Evolutionary conservation across 176 grass and related monocot genomes (phyloP).

Genomic region (Triticum dicoccoides): DNA sequence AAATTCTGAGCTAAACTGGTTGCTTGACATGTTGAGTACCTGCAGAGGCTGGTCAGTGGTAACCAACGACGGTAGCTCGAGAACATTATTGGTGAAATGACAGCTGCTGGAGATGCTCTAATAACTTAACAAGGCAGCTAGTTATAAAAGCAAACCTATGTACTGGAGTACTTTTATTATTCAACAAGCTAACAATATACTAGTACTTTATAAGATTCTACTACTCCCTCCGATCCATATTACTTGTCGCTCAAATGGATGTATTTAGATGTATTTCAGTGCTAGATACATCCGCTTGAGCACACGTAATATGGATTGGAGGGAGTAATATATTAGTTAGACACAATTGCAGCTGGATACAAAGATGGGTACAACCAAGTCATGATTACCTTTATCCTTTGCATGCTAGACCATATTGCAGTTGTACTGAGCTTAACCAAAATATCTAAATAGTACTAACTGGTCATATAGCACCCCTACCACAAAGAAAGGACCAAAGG

Average conservation of each 20-base stretch:
- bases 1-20: neutral
- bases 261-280: too few relatives aligned
- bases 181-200: too few relatives aligned
- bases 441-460: neutral
- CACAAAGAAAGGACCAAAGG: neutral
- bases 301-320: too few relatives aligned
- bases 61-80: neutral
- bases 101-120: neutral
- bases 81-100: too few relatives aligned
- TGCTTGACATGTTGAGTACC: conserved; percentile 29
- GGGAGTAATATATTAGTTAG: neutral
- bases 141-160: neutral
- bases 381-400: neutral
- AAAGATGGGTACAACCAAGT: neutral
- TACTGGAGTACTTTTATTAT: too few relatives aligned
- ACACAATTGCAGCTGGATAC: neutral
- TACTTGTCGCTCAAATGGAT: too few relatives aligned
- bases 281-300: too few relatives aligned
- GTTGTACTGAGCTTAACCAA: neutral
- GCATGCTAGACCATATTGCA: neutral
- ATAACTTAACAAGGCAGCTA: neutral
- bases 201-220: too few relatives aligned
- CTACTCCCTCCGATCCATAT: too few relatives aligned
- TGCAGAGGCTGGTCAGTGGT: neutral
- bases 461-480: neutral